A percentile compares a stretch with the other conserved stretches of the same genome.
These are phyloP conservation scores for Allomyces javanicus DNA, from an alignment of 192 early-diverging fungal genomes.

Conservation along the genomic window DNA sequence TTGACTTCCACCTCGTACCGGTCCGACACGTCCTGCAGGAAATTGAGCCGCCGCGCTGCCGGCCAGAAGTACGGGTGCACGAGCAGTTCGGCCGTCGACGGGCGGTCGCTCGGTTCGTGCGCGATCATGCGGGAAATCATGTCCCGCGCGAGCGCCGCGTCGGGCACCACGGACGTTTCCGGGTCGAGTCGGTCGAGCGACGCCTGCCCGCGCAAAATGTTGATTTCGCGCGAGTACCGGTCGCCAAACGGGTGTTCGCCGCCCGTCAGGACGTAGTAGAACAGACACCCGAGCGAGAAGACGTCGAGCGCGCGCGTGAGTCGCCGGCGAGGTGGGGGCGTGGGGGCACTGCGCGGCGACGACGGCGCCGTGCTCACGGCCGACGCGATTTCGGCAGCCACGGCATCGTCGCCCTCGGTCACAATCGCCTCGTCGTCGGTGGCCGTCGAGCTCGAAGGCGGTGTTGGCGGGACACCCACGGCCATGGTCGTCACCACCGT, in stretches of 20 bases:
- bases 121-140: constrained; percentile 78
- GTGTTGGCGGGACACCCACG: too few relatives aligned
- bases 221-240: constrained; percentile 66
- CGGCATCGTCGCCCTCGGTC: not conserved
- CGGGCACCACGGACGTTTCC: constrained; percentile 24
- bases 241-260: constrained; percentile 96
- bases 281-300: constrained; percentile 89
- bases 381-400: constrained; percentile 2
- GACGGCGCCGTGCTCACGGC: constrained; percentile 5
- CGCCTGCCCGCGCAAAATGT: constrained; percentile 60
- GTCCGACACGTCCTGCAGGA: constrained; percentile 89
- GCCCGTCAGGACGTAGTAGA: constrained; percentile 72
- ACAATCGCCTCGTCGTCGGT: too few relatives aligned
- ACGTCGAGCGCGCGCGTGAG: constrained; percentile 84
- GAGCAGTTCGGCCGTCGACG: constrained; percentile 52
- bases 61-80: constrained; percentile 94
- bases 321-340: constrained; percentile 11
- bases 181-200: constrained; percentile 51
- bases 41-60: constrained; percentile 56
- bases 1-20: constrained; percentile 75
- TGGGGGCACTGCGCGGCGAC: not conserved
- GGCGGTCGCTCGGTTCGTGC: constrained; percentile 55
- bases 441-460: too few relatives aligned
- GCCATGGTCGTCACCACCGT: too few relatives aligned
- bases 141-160: constrained; percentile 69